These are phyloP conservation scores for Saccharomycopsis sp. DNA, from an alignment of 805 yeast genomes.

Conservation along the genomic window DNA sequence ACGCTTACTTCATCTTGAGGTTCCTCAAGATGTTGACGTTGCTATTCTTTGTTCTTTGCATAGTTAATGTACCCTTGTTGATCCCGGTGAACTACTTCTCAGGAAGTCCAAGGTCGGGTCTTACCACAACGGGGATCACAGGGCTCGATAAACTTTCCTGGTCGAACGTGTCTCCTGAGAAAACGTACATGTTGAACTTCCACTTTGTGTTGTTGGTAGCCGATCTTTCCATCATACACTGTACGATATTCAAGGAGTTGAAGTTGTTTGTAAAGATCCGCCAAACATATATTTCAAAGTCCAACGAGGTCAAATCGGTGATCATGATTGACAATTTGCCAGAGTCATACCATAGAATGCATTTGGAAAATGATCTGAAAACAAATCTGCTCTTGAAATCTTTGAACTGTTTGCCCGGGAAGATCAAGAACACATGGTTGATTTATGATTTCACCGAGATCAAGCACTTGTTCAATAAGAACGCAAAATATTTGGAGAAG, in stretches of 20 bases:
- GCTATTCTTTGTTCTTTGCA: conserved; percentile 44
- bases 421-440: conserved; percentile 52
- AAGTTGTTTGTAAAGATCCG: conserved; percentile 40
- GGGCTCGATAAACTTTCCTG: conserved; percentile 67
- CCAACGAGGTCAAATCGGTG: conserved; percentile 25
- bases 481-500: conserved; percentile 25
- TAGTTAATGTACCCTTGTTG: conserved; percentile 48
- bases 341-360: conserved; percentile 23
- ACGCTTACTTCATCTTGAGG: conserved; percentile 65
- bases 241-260: conserved; percentile 48
- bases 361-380: conserved; percentile 9
- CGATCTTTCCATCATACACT: conserved; percentile 48
- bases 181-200: conserved; percentile 42
- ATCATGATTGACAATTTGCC: conserved; percentile 43
- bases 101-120: too few species aligned
- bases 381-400: conserved; percentile 22
- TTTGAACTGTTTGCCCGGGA: conserved; percentile 39
- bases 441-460: conserved; percentile 38
- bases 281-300: conserved; percentile 32
- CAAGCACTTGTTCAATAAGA: conserved; percentile 26
- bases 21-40: conserved; percentile 43
- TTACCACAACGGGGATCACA: conserved; percentile 26
- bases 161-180: conserved; percentile 52
- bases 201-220: conserved; percentile 55
- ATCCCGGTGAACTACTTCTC: conserved; percentile 58